Evolutionary conservation across 495 filamentous ascomycete genomes (phyloP).

Genomic region (Penicillium daleae): DNA sequence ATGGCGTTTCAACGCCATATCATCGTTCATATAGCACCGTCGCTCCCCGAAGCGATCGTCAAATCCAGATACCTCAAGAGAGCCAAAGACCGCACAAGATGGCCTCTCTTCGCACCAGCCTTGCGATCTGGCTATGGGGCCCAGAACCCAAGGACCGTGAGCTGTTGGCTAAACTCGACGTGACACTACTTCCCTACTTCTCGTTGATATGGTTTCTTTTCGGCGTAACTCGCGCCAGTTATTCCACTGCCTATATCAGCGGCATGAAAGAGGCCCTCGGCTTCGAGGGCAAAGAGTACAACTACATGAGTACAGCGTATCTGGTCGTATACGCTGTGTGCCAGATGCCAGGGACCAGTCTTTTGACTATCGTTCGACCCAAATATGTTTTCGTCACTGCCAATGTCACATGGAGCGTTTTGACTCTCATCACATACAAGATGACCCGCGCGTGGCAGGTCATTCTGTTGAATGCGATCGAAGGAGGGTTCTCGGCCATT

Average conservation of each 20-base stretch:
- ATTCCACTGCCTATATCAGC: slow-evolving; percentile 44
- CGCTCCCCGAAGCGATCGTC: neutral
- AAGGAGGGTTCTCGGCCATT: slow-evolving; percentile 41
- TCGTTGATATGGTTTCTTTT: slow-evolving; percentile 44
- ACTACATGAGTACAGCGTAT: slow-evolving; percentile 45
- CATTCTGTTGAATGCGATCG: slow-evolving; percentile 40
- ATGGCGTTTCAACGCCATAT: neutral
- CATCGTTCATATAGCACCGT: neutral
- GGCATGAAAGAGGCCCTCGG: slow-evolving; percentile 41
- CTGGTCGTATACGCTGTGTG: slow-evolving; percentile 43
- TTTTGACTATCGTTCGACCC: slow-evolving; percentile 35
- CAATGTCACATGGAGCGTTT: slow-evolving; percentile 38
- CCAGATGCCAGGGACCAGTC: slow-evolving; percentile 42
- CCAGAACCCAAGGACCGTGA: slow-evolving; percentile 31
- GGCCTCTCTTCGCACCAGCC: slow-evolving; percentile 14
- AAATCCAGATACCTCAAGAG: neutral
- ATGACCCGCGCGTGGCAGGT: slow-evolving; percentile 42
- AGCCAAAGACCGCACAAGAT: slow-evolving; percentile 9
- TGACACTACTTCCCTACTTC: slow-evolving; percentile 41
- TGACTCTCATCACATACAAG: slow-evolving; percentile 39
- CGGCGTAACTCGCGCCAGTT: slow-evolving; percentile 41
- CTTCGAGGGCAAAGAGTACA: slow-evolving; percentile 43
- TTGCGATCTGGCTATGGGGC: slow-evolving; percentile 38
- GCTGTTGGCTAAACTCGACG: slow-evolving; percentile 35
- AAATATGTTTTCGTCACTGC: slow-evolving; percentile 42